Evolutionary conservation across 495 filamentous ascomycete genomes (phyloP), one percentile per base, ranked within the genome.

Genomic region (Elaphomyces granulatus): DNA sequence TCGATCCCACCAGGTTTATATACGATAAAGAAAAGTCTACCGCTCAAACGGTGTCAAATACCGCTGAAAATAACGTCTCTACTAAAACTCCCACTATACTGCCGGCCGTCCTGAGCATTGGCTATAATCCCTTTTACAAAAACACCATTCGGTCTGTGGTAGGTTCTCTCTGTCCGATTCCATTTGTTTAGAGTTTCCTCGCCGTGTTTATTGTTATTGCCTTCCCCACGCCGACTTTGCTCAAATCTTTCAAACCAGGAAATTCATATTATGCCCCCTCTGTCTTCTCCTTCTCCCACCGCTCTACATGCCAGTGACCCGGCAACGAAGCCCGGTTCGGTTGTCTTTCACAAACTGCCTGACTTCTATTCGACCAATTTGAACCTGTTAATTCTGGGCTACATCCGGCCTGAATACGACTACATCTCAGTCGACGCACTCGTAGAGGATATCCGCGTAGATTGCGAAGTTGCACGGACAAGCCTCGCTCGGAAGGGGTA

Each of bases 51-150:
- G 20, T 40, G 3, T 39, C 40, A 20, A 36, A 26, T 33, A 41
- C 31, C 35, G 18, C 16, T 16, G 37, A 34, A 44, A 40, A 36
- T n/a, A 12, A 33, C 31, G 19, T 30, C 21, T 23, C 37, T 30
- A 18, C 35, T 21, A 36, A 36, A 3, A 41, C 43, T n/a, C 60
- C 63, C 28, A 61, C 58, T 32, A 63, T 94, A 15, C 83, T 79
- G 56, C 83, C 83, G 0, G 92, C 93, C 64, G 88, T 94, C 36
- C 78, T 98, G 78, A 81, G 75, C 28, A 88, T 98, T 37, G 87
- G 88, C n/a, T 94, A 82, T 68, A 94, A 94, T 52, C 86, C 87
- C 0, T 92, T 84, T 59, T 94, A 92, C 64, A 87, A 85, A 55
- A 94, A 95, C 58, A 71, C 71, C 16, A 74, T 80, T 30, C 71